phyloP scores from a whole-genome alignment of 2,329 filamentous ascomycete genomes.

The Ophiosphaerella korrae region DNA sequence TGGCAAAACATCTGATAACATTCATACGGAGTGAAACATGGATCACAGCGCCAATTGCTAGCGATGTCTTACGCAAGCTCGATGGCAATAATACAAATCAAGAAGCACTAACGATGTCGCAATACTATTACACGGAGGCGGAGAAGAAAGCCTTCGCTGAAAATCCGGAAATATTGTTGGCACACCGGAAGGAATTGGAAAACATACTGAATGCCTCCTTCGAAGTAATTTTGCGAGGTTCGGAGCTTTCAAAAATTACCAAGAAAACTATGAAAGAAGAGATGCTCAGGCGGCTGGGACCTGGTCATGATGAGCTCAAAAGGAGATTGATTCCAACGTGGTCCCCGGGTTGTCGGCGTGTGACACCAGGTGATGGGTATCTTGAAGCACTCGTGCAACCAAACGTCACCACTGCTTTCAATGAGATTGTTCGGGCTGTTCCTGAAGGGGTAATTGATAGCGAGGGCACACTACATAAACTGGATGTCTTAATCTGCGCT shows the following conservation, averaged over 20 bases:
- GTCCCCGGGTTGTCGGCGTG: slow-evolving; percentile 48
- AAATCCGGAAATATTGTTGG: slow-evolving; percentile 61
- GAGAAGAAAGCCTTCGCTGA: slow-evolving; percentile 62
- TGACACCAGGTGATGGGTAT: slow-evolving; percentile 41
- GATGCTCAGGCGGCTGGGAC: slow-evolving; percentile 48
- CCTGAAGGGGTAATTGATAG: slow-evolving; percentile 42
- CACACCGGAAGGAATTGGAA: slow-evolving; percentile 56
- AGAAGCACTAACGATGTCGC: slow-evolving; percentile 9
- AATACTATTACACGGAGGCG: slow-evolving; percentile 55
- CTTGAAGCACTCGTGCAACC: slow-evolving; percentile 38
- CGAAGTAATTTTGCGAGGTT: too few species aligned
- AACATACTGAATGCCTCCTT: too few species aligned
- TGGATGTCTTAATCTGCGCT: slow-evolving; percentile 40
- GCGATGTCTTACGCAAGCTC: slow-evolving; percentile 40
- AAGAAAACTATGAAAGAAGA: slow-evolving; percentile 26
- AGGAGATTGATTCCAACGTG: slow-evolving; percentile 56
- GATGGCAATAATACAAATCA: too few species aligned
- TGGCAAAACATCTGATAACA: slow-evolving; percentile 40
- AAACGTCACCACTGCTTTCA: slow-evolving; percentile 36
- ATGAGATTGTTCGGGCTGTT: slow-evolving; percentile 38
- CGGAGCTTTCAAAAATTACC: slow-evolving; percentile 20
- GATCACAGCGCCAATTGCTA: slow-evolving; percentile 48
- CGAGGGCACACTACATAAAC: slow-evolving; percentile 38
- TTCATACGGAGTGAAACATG: slow-evolving; percentile 49
- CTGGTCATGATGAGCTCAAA: slow-evolving; percentile 50